Evolutionary conservation across 495 filamentous ascomycete species (phyloP).

Genomic region (Astrothelium subdiscretum): DNA sequence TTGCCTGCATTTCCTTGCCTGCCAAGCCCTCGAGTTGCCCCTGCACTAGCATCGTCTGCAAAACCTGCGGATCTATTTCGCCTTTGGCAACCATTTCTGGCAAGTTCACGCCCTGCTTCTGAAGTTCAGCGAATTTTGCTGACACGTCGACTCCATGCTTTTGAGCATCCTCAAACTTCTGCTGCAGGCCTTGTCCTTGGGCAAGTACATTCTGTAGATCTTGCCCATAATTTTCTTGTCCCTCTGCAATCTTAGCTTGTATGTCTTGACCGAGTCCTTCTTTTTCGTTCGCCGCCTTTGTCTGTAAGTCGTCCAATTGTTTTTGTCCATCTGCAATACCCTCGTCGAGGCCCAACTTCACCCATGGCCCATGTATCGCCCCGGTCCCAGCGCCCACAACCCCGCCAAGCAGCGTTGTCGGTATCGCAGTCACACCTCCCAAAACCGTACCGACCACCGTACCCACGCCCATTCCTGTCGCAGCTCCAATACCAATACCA

Average conservation of each 20-base stretch:
- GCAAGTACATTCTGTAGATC: not conserved
- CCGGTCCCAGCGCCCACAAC: constrained; percentile 14
- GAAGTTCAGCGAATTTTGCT: not conserved
- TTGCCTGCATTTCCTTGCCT: no score
- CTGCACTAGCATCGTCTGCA: no score
- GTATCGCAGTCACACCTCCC: constrained; percentile 8
- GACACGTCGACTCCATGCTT: not conserved
- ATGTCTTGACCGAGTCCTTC: not conserved
- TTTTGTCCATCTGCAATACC: not conserved
- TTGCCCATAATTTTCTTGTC: not conserved
- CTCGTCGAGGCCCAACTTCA: constrained; percentile 13
- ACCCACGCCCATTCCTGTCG: constrained; percentile 13
- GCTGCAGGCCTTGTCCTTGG: not conserved
- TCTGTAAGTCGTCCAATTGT: not conserved
- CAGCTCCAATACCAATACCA: constrained; percentile 14
- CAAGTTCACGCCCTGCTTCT: not conserved
- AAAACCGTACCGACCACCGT: constrained; percentile 14
- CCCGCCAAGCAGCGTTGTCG: constrained; percentile 13
- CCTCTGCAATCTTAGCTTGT: not conserved
- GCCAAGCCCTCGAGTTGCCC: no score
- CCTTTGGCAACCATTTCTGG: not conserved
- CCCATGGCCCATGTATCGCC: constrained; percentile 12
- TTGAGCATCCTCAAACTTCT: not conserved
- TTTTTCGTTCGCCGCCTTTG: not conserved
- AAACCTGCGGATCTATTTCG: not conserved